Evolutionary conservation across 169 alveolate genomes (phyloP).

Genomic region (Cryptosporidium felis): DNA sequence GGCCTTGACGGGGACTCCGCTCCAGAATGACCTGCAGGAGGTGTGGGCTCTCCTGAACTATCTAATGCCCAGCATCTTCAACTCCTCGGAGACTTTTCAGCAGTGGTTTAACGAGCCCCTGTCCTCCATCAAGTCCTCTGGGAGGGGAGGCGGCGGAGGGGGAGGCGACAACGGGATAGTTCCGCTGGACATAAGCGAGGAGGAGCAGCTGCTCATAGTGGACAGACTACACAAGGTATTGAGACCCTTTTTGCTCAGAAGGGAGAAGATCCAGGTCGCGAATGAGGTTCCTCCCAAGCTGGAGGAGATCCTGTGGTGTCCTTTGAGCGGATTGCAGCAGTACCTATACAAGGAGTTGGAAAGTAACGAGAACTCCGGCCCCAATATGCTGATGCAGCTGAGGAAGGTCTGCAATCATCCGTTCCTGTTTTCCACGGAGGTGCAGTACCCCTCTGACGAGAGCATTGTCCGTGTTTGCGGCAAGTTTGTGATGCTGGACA

Average conservation of each 20-base stretch:
- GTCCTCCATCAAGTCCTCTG: constrained; percentile 71
- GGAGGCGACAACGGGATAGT: constrained; percentile 85
- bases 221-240: constrained; percentile 91
- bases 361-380: constrained; percentile 81
- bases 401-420: constrained; percentile 95
- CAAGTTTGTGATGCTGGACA: constrained; percentile 88
- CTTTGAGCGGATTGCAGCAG: constrained; percentile 86
- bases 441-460: constrained; percentile 83
- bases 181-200: constrained; percentile 87
- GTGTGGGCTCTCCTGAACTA: constrained; percentile 90
- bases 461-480: constrained; percentile 89
- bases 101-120: constrained; percentile 91
- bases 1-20: constrained; percentile 92
- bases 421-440: constrained; percentile 87
- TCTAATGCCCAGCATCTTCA: constrained; percentile 87
- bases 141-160: constrained; percentile 77
- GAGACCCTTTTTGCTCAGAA: constrained; percentile 91
- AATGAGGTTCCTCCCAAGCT: constrained; percentile 90
- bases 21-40: constrained; percentile 88
- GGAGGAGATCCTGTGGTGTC: constrained; percentile 89
- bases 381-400: constrained; percentile 89
- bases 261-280: constrained; percentile 93
- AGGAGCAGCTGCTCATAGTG: constrained; percentile 86
- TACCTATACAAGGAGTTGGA: constrained; percentile 85
- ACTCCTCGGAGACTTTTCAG: constrained; percentile 90